Evolutionary conservation across 1,284 basidiomycete genomes (phyloP).

Genomic region (Pholiota adiposa): DNA sequence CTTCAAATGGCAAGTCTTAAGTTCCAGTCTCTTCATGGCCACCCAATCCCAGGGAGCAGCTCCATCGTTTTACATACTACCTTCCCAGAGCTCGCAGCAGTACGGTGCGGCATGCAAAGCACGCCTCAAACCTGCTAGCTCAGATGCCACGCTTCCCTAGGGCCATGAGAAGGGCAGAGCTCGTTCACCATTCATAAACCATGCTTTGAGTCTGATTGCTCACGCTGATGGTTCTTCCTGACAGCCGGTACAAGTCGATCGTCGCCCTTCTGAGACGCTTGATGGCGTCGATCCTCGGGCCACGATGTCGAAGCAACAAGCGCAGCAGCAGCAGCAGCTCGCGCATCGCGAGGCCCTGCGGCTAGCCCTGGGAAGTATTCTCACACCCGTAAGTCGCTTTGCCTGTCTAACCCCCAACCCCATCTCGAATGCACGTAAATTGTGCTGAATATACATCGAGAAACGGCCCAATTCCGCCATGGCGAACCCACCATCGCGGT

Average conservation of each 20-base stretch:
- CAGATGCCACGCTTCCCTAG: too few species aligned
- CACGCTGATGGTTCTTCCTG: not conserved
- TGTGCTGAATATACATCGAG: constrained; percentile 28
- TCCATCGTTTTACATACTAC: not conserved
- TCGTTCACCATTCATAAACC: too few species aligned
- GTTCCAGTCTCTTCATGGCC: not conserved
- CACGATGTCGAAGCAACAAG: constrained; percentile 19
- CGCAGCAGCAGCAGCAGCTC: constrained; percentile 22
- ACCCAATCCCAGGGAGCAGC: not conserved
- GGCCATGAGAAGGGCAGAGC: too few species aligned
- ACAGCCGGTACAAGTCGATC: constrained; percentile 38
- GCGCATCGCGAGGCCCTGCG: constrained; percentile 50
- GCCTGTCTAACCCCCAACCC: constrained; percentile 8
- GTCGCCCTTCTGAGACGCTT: constrained; percentile 30
- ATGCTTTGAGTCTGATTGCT: too few species aligned
- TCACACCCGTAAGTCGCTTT: constrained; percentile 46
- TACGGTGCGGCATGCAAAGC: too few species aligned
- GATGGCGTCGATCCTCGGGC: constrained; percentile 12
- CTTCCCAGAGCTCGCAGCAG: too few species aligned
- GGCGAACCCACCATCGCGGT: constrained; percentile 32
- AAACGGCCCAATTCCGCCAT: constrained; percentile 44
- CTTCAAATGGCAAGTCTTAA: constrained; percentile 14
- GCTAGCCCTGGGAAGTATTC: constrained; percentile 52
- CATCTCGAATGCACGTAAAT: not conserved
- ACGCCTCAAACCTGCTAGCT: too few species aligned